phyloP scores from a whole-genome alignment of 176 grass and related monocot genomes.

The Canna indica region DNA sequence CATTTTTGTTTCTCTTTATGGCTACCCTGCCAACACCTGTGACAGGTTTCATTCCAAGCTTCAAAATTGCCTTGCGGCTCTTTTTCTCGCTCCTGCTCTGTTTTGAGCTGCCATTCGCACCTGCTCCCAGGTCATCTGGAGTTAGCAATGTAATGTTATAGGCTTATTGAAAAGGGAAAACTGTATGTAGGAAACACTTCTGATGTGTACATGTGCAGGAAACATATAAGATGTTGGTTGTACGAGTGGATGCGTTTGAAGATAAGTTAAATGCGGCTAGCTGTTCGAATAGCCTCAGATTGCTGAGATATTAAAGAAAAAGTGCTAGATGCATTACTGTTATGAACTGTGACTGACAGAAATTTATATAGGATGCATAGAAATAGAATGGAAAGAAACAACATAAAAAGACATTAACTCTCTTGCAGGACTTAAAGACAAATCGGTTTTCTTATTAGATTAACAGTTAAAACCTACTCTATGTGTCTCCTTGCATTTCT shows the following conservation, averaged over 20 bases:
- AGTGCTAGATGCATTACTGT: not conserved
- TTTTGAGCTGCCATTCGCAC: not conserved
- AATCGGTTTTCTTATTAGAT: no score
- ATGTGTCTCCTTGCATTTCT: no score
- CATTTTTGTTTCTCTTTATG: not conserved
- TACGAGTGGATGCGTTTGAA: no score
- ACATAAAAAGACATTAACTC: not conserved
- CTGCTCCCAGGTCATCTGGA: not conserved
- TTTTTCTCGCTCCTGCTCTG: not conserved
- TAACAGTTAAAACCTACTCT: no score
- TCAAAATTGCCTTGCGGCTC: not conserved
- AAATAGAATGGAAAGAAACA: not conserved
- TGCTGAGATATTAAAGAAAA: not conserved
- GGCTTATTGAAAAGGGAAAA: not conserved
- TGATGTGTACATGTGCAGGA: no score
- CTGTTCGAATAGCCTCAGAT: not conserved
- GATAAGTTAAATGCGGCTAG: not conserved
- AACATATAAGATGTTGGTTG: no score
- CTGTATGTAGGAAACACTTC: no score
- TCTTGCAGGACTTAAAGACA: no score
- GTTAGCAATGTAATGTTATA: not conserved
- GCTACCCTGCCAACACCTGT: not conserved
- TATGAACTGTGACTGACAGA: not conserved
- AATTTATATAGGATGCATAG: not conserved
- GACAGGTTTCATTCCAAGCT: not conserved